Percentiles rank a stretch among this genome's conserved stretches.
Conservation (phyloP, 352 stramenopile genomes). For the Phytophthora colocasiae region DNA sequence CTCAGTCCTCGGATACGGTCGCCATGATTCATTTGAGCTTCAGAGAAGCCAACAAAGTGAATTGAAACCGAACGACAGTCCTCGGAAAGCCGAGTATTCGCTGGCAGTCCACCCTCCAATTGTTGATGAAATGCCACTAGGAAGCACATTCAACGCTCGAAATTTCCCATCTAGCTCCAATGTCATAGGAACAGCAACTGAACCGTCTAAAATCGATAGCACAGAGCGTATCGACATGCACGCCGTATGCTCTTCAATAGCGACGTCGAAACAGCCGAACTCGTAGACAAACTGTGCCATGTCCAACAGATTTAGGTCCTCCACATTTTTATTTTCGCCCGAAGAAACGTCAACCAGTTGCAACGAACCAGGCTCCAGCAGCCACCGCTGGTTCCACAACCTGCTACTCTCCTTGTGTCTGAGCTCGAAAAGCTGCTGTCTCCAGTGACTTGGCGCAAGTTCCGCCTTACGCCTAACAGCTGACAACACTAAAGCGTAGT, state of each 20-base stretch:
- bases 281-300: constrained; percentile 1
- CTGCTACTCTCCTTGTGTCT: constrained; percentile 2
- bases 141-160: constrained; percentile 38
- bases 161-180: constrained; percentile 27
- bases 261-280: constrained; percentile 27
- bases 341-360: neutral
- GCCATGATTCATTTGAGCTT: neutral
- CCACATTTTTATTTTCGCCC: no score
- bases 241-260: constrained; percentile 3
- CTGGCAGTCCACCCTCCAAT: constrained; percentile 21
- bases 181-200: no score
- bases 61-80: neutral
- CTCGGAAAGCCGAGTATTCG: constrained; percentile 19
- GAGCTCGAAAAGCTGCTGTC: neutral
- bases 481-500: constrained; percentile 11
- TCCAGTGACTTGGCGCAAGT: no score
- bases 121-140: constrained; percentile 28
- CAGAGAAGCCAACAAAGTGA: constrained; percentile 13
- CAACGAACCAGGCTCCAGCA: constrained; percentile 27
- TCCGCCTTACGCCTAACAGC: constrained; percentile 13
- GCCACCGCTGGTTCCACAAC: constrained; percentile 35
- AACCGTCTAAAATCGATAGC: neutral
- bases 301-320: no score
- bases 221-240: constrained; percentile 17
- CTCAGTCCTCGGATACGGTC: no score